phyloP scores from a whole-genome alignment of 148 eudicot species.

The Rhododendron henanense region DNA sequence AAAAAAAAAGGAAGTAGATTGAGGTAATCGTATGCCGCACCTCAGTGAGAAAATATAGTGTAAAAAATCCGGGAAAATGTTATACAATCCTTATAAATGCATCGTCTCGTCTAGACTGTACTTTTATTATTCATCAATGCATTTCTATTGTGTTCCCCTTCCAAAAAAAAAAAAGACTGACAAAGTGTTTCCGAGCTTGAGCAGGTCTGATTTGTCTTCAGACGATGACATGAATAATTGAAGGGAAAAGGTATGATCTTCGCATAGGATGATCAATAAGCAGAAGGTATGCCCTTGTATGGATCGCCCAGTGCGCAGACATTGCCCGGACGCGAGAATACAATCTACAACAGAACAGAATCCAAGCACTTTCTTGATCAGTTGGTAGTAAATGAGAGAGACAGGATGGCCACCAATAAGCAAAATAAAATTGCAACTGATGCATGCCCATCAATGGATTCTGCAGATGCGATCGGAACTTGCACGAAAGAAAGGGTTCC shows the following conservation, averaged over 20 bases:
- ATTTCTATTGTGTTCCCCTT: too few species aligned
- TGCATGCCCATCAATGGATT: not conserved
- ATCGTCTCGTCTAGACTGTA: not conserved
- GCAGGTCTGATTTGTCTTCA: not conserved
- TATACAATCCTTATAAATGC: not conserved
- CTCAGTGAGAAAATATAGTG: not conserved
- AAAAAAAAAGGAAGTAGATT: too few species aligned
- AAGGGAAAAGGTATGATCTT: not conserved
- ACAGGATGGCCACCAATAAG: not conserved
- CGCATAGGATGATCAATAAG: slow-evolving; percentile 1
- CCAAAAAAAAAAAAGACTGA: too few species aligned
- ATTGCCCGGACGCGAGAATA: slow-evolving; percentile 75
- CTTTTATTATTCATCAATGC: too few species aligned
- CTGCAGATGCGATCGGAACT: not conserved
- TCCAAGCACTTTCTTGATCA: not conserved
- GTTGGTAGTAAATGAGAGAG: not conserved
- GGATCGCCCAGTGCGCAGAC: slow-evolving; percentile 39
- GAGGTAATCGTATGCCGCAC: not conserved
- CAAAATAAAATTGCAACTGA: not conserved
- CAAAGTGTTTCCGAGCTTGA: not conserved
- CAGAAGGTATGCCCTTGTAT: slow-evolving; percentile 30
- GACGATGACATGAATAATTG: not conserved
- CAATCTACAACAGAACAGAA: slow-evolving; percentile 35
- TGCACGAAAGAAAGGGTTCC: too few species aligned
- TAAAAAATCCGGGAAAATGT: not conserved